Percentiles rank a stretch among this genome's conserved stretches.
Evolutionary conservation across 176 grass and related monocot species (phyloP).

Genomic region (Aegilops bicornis): DNA sequence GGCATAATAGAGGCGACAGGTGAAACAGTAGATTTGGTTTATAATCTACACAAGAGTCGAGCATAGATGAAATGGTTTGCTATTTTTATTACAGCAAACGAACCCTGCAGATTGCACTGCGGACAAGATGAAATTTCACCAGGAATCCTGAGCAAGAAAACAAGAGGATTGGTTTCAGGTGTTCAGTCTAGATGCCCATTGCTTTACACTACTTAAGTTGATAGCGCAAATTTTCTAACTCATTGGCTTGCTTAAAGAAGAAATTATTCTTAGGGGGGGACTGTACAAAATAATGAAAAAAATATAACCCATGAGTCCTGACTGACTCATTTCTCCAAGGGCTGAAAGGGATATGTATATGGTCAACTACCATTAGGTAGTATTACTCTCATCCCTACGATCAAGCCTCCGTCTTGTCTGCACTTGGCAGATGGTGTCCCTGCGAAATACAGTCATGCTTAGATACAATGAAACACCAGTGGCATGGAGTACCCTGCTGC

Average conservation of each 20-base stretch:
- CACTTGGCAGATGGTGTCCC: conserved; percentile 44
- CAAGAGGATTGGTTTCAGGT: neutral
- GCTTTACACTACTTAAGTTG: neutral
- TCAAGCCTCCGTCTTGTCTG: conserved; percentile 39
- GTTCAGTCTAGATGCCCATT: neutral
- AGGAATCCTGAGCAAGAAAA: neutral
- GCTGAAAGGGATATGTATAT: neutral
- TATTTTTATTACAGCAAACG: neutral
- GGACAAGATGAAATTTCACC: neutral
- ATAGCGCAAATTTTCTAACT: neutral
- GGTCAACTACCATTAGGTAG: conserved; percentile 12
- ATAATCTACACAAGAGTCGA: too few species aligned
- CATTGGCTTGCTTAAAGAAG: neutral
- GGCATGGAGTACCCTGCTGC: conserved; percentile 37
- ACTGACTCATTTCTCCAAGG: neutral
- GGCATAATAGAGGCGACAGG: too few species aligned
- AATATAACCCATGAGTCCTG: too few species aligned
- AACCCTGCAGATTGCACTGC: neutral
- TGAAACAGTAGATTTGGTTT: too few species aligned
- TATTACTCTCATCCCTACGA: neutral
- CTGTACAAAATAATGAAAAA: conserved; percentile 8
- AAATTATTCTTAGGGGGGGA: conserved; percentile 25
- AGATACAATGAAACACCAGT: neutral
- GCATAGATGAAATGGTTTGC: neutral
- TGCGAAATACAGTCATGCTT: neutral